phyloP scores from a whole-genome alignment of 2,329 filamentous ascomycete species.

The Cladophialophora psammophila region DNA sequence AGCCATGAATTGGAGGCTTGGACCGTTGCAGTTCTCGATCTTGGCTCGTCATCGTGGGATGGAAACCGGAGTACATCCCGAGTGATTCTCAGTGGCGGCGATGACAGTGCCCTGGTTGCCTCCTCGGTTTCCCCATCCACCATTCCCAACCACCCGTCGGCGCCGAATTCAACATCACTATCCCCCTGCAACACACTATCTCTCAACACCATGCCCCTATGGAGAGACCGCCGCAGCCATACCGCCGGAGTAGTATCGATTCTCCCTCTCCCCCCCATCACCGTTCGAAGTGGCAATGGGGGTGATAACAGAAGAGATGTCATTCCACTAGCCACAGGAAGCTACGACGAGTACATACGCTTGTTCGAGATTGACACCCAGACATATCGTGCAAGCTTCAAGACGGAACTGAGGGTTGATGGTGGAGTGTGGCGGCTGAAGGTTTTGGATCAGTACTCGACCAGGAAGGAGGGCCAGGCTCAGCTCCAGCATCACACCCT shows the following conservation, averaged over 20 bases:
- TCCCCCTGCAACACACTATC: conserved; percentile 6
- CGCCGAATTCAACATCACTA: conserved; percentile 36
- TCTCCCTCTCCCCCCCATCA: conserved; percentile 66
- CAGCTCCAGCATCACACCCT: conserved; percentile 46
- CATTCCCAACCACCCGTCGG: neutral
- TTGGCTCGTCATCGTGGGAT: conserved; percentile 18
- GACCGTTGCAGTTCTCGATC: conserved; percentile 69
- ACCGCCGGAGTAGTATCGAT: conserved; percentile 92
- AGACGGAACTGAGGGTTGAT: conserved; percentile 69
- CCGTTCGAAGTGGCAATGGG: neutral
- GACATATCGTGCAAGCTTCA: conserved; percentile 40
- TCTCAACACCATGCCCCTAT: conserved; percentile 36
- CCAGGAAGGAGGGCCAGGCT: neutral
- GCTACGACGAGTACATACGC: conserved; percentile 86
- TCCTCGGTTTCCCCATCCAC: conserved; percentile 38
- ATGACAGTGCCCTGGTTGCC: conserved; percentile 68
- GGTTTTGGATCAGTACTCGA: conserved; percentile 47
- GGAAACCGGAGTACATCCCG: conserved; percentile 3
- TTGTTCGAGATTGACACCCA: conserved; percentile 58
- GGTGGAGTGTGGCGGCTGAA: conserved; percentile 91
- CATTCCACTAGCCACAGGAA: conserved; percentile 78
- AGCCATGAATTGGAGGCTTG: conserved; percentile 72
- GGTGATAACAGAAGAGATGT: conserved; percentile 35
- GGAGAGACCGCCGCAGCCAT: conserved; percentile 60
- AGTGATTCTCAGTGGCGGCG: conserved; percentile 66